Percentiles rank a stretch among this genome's conserved stretches.
Evolutionary conservation across 371 early-diverging fungal species (phyloP).

Genomic region (Rhizopus sp.): DNA sequence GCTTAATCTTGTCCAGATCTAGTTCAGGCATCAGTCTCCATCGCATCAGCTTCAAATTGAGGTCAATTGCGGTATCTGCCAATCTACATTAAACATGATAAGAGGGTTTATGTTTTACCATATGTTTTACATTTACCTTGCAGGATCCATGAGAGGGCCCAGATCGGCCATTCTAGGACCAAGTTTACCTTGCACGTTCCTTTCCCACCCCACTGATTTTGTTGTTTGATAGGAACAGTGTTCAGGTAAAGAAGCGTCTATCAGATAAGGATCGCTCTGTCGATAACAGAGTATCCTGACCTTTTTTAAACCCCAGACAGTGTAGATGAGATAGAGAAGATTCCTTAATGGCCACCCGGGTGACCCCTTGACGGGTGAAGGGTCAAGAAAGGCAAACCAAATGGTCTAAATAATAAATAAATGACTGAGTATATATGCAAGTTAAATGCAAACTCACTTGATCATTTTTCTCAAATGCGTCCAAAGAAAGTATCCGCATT

Average conservation of each 20-base stretch:
- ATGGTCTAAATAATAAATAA: neutral
- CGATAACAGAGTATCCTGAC: conserved; percentile 78
- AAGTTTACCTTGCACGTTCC: conserved; percentile 76
- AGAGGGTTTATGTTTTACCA: neutral
- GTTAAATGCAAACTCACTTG: conserved; percentile 11
- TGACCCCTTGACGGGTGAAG: conserved; percentile 61
- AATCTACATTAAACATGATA: conserved; percentile 39
- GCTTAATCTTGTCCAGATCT: conserved; percentile 77
- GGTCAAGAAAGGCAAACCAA: conserved; percentile 83
- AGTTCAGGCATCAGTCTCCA: conserved; percentile 91
- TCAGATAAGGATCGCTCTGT: conserved; percentile 31
- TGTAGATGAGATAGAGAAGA: conserved; percentile 66
- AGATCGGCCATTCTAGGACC: conserved; percentile 85
- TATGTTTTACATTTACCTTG: conserved; percentile 31
- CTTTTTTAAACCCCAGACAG: conserved; percentile 40
- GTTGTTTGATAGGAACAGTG: conserved; percentile 22
- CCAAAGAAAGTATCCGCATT: conserved; percentile 24
- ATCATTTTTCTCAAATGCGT: conserved; percentile 27
- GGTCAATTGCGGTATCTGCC: conserved; percentile 86
- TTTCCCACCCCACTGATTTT: conserved; percentile 91
- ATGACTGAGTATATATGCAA: neutral
- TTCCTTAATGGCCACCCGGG: conserved; percentile 95
- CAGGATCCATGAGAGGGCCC: conserved; percentile 78
- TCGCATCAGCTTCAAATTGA: conserved; percentile 95
- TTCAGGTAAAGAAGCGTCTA: neutral